Percentiles rank a stretch among this genome's conserved stretches.
These are phyloP conservation scores for Cordyceps farinosa DNA, from an alignment of 2,329 filamentous ascomycete genomes.

Conservation along the genomic window DNA sequence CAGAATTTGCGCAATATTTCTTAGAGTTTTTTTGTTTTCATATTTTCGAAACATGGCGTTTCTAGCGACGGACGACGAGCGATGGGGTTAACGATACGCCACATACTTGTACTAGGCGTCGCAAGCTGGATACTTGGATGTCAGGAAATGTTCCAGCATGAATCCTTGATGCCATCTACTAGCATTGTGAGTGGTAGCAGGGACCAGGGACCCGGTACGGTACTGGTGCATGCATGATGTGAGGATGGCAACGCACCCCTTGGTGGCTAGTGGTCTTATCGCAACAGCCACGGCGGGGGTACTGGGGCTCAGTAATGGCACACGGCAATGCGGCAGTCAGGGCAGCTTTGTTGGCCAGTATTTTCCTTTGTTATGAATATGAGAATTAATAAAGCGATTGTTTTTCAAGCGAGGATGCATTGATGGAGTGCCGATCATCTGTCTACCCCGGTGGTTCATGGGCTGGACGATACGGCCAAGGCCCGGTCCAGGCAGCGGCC, in stretches of 20 bases:
- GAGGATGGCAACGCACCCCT: neutral
- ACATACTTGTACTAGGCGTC: neutral
- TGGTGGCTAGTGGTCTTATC: constrained; percentile 1
- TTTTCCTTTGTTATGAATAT: neutral
- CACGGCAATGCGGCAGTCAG: neutral
- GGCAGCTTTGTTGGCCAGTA: neutral
- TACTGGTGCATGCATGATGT: neutral
- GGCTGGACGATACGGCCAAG: neutral
- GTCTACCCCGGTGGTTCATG: neutral
- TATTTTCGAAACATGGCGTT: neutral
- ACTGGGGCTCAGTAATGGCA: neutral
- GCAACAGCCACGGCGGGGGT: constrained; percentile 11
- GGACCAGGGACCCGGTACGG: neutral
- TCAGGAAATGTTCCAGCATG: neutral
- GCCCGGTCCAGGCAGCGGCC: neutral
- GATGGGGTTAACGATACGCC: neutral
- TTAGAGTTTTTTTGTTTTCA: neutral
- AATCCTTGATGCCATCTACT: neutral
- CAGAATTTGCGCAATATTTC: neutral
- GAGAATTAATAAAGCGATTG: neutral
- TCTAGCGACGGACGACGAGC: neutral
- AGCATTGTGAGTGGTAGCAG: neutral
- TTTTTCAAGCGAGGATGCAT: neutral
- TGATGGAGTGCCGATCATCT: neutral
- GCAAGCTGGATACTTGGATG: neutral